A percentile compares a stretch with the other conserved stretches of the same genome.
Evolutionary conservation across 164 flowering plant species (phyloP).

Genomic region (Nymphaea thermarum): DNA sequence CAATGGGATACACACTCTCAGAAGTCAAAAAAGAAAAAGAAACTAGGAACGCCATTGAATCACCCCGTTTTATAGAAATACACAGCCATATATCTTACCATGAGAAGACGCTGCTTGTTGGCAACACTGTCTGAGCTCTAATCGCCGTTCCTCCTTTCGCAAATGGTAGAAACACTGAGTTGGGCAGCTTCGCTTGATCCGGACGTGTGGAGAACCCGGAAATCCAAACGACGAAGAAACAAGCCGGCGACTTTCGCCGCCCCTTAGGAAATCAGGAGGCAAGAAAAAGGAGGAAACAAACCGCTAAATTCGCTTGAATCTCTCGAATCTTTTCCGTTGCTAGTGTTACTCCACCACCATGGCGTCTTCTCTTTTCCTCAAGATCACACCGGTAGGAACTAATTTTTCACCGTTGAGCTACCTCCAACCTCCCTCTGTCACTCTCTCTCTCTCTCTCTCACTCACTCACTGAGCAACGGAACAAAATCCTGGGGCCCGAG

Average conservation of each 20-base stretch:
- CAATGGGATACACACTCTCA: not conserved
- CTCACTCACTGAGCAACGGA: not conserved
- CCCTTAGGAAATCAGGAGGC: not conserved
- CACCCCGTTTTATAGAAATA: no score
- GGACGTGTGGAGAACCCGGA: not conserved
- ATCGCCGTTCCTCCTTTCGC: not conserved
- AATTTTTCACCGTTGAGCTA: no score
- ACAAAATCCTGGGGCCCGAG: not conserved
- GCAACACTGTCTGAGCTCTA: not conserved
- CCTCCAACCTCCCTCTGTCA: not conserved
- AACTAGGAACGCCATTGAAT: no score
- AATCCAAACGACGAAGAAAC: not conserved
- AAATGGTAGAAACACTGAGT: not conserved
- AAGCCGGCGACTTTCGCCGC: not conserved
- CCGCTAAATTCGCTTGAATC: not conserved
- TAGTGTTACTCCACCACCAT: not conserved
- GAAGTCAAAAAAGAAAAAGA: no score
- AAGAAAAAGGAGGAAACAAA: not conserved
- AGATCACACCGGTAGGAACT: no score
- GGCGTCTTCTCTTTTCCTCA: no score
- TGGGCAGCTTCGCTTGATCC: no score
- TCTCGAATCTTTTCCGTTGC: not conserved
- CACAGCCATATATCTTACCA: no score
- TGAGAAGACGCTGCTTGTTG: not conserved
- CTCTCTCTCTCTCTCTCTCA: conserved; percentile 4